phyloP scores from a whole-genome alignment of 352 stramenopile genomes.

The Globisporangium megalacanthum region DNA sequence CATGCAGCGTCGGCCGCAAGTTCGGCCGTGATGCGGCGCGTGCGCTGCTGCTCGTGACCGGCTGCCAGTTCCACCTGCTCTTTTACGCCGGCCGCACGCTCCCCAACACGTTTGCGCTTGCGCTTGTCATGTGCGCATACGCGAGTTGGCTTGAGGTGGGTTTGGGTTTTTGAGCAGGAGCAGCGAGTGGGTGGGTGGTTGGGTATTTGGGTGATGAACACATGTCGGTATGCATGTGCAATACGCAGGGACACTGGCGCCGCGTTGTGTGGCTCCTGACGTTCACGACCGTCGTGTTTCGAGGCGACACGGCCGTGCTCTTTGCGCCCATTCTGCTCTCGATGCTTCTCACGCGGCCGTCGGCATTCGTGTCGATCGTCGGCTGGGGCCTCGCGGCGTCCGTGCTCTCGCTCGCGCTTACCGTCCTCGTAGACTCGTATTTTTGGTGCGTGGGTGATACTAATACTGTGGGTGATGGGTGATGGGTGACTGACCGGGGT shows the following conservation, averaged over 20 bases:
- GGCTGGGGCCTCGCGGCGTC: conserved; percentile 76
- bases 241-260: conserved; percentile 29
- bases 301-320: conserved; percentile 96
- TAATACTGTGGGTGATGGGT: neutral
- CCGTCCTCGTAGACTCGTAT: conserved; percentile 90
- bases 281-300: conserved; percentile 93
- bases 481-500: neutral
- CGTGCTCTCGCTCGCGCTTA: conserved; percentile 69
- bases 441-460: conserved; percentile 69
- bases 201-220: neutral
- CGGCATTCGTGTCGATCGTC: conserved; percentile 79
- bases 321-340: conserved; percentile 90
- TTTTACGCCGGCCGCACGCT: conserved; percentile 97
- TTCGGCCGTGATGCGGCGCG: conserved; percentile 24
- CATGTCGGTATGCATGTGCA: neutral
- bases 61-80: conserved; percentile 95
- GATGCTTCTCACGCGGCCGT: conserved; percentile 71
- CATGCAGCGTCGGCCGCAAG: neutral
- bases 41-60: conserved; percentile 87
- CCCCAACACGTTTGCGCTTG: conserved; percentile 96
- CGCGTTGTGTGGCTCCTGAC: conserved; percentile 80
- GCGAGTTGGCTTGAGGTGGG: conserved; percentile 55
- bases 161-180: neutral
- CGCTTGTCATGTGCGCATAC: conserved; percentile 57
- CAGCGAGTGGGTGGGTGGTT: neutral